A percentile compares a stretch with the other conserved stretches of the same genome.
phyloP scores from a whole-genome alignment of 1,284 basidiomycete genomes.

The Butyriboletus appendiculatus region DNA sequence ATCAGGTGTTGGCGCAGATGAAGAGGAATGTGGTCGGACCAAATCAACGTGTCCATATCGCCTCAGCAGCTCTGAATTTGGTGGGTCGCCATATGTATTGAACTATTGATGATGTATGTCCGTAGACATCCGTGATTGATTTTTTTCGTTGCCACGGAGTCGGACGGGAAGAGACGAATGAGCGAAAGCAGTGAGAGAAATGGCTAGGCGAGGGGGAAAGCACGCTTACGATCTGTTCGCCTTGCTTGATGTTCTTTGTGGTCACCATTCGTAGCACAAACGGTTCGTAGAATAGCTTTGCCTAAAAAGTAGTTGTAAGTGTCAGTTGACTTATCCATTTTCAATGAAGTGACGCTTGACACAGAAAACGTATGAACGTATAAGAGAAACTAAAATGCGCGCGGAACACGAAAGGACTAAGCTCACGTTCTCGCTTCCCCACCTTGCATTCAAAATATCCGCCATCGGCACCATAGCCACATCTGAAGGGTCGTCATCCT shows the following conservation, averaged over 20 bases:
- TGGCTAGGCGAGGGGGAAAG: background rate
- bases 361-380: background rate
- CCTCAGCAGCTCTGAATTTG: slow-evolving; percentile 93
- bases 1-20: slow-evolving; percentile 31
- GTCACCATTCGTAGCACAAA: slow-evolving; percentile 78
- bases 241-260: slow-evolving; percentile 72
- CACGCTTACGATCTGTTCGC: slow-evolving; percentile 84
- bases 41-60: slow-evolving; percentile 94
- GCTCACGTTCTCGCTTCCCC: slow-evolving; percentile 83
- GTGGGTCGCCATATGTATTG: slow-evolving; percentile 96
- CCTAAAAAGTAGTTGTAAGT: slow-evolving; percentile 44
- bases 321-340: background rate
- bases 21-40: slow-evolving; percentile 46
- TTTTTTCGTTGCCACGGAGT: background rate
- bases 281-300: slow-evolving; percentile 83
- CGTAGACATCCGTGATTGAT: background rate
- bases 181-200: background rate
- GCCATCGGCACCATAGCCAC: slow-evolving; percentile 97
- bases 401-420: background rate
- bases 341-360: background rate
- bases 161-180: background rate
- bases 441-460: slow-evolving; percentile 91
- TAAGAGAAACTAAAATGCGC: background rate
- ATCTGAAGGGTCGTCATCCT: slow-evolving; percentile 66
- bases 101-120: slow-evolving; percentile 50